Conservation (phyloP, 2,329 filamentous ascomycete species). For the Alternaria gaisen region DNA sequence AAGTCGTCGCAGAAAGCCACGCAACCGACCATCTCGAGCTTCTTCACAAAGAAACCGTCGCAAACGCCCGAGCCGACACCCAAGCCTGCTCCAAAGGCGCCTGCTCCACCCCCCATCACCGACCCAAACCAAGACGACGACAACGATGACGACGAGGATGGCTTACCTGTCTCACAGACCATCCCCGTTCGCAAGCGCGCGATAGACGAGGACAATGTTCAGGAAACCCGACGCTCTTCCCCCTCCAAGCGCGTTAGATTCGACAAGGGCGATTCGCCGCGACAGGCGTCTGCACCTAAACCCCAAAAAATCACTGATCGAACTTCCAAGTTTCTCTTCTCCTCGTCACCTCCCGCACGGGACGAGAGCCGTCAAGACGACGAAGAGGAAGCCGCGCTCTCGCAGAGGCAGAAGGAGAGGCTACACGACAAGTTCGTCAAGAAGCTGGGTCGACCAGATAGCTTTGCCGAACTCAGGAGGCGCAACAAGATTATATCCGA, state of each 20-base stretch:
- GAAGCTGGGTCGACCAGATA: conserved; percentile 87
- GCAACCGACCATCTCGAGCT: conserved; percentile 85
- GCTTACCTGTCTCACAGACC: conserved; percentile 18
- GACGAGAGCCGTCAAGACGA: conserved; percentile 44
- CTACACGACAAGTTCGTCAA: conserved; percentile 87
- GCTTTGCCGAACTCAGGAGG: conserved; percentile 72
- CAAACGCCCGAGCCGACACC: conserved; percentile 43
- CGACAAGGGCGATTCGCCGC: conserved; percentile 27
- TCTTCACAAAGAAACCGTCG: conserved; percentile 68
- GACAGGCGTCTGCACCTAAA: conserved; percentile 38
- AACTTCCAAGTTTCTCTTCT: conserved; percentile 68
- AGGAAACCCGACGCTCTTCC: conserved; percentile 30
- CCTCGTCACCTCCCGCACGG: conserved; percentile 56
- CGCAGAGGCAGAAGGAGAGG: conserved; percentile 69
- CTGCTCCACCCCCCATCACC: conserved; percentile 33
- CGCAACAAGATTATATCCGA: conserved; percentile 63
- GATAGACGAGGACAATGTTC: conserved; percentile 51
- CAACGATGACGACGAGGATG: conserved; percentile 27
- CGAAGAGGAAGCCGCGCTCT: conserved; percentile 60
- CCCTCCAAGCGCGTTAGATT: conserved; percentile 53
- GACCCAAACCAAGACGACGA: conserved; percentile 7
- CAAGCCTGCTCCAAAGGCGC: conserved; percentile 20
- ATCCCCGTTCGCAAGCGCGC: conserved; percentile 36
- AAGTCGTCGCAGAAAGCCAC: conserved; percentile 63
- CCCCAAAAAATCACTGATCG: conserved; percentile 54